A percentile compares a stretch with the other conserved stretches of the same genome.
Evolutionary conservation across 495 filamentous ascomycete species (phyloP).

Genomic region (Talaromyces proteolyticus): DNA sequence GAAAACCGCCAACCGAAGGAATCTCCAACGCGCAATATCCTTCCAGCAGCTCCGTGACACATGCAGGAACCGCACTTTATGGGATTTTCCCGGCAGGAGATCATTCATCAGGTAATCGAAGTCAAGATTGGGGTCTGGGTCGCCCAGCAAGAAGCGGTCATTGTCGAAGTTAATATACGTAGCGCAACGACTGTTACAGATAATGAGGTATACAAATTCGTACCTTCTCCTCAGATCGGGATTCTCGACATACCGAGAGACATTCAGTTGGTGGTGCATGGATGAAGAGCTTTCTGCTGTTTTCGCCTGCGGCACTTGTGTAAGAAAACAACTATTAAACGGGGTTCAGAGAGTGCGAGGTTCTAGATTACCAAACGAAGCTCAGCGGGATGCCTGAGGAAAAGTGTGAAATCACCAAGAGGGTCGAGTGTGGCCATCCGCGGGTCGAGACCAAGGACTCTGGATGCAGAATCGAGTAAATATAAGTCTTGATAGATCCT

Average conservation of each 20-base stretch:
- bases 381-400: background rate
- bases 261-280: background rate
- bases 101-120: background rate
- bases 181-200: background rate
- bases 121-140: background rate
- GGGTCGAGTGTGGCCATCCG: background rate
- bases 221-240: background rate
- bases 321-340: background rate
- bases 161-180: background rate
- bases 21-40: background rate
- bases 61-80: background rate
- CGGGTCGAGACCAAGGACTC: background rate
- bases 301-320: background rate
- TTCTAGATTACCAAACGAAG: background rate
- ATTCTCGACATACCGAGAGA: background rate
- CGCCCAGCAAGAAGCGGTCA: background rate
- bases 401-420: background rate
- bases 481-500: background rate
- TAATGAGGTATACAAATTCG: background rate
- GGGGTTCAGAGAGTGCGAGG: background rate
- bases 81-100: background rate
- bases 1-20: background rate
- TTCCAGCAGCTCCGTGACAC: background rate
- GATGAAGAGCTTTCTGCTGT: background rate
- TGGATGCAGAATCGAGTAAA: conserved; percentile 1